Evolutionary conservation across 2,329 filamentous ascomycete genomes (phyloP).

Genomic region (Bisporella sp.): DNA sequence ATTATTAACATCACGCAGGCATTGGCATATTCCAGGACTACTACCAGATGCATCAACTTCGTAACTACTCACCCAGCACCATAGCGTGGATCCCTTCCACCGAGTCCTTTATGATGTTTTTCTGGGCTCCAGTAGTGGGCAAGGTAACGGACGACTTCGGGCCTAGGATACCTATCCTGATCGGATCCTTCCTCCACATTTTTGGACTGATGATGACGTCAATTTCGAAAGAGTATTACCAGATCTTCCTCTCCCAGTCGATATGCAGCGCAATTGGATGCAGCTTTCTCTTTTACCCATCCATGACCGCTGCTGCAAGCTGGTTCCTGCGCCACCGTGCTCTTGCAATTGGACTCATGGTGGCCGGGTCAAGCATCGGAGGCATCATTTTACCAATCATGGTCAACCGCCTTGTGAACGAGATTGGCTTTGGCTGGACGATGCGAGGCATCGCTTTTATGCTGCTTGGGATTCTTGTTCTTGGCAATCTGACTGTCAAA

Average conservation of each 20-base stretch:
- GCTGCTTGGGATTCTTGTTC: constrained; percentile 41
- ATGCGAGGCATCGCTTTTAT: constrained; percentile 48
- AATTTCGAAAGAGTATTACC: constrained; percentile 47
- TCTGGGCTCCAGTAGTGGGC: constrained; percentile 33
- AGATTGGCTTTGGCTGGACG: constrained; percentile 46
- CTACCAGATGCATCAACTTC: constrained; percentile 42
- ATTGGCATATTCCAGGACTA: constrained; percentile 37
- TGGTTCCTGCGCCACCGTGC: not conserved
- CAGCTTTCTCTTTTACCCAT: not conserved
- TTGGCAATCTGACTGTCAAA: constrained; percentile 42
- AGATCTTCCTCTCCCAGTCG: constrained; percentile 40
- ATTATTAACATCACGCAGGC: constrained; percentile 15
- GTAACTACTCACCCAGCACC: constrained; percentile 40
- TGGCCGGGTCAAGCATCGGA: constrained; percentile 38
- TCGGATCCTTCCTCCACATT: constrained; percentile 46
- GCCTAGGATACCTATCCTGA: constrained; percentile 45
- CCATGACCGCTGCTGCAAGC: not conserved
- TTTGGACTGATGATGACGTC: constrained; percentile 40
- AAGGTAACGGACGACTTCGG: constrained; percentile 56
- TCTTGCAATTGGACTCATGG: constrained; percentile 20
- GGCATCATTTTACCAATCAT: constrained; percentile 56
- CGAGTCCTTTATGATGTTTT: constrained; percentile 47
- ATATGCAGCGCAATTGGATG: not conserved
- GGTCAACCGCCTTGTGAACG: constrained; percentile 41
- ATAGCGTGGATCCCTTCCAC: constrained; percentile 55